Base-by-base conservation (phyloP, 2,329 filamentous ascomycete genomes). In the Fusarium metavorans region DNA sequence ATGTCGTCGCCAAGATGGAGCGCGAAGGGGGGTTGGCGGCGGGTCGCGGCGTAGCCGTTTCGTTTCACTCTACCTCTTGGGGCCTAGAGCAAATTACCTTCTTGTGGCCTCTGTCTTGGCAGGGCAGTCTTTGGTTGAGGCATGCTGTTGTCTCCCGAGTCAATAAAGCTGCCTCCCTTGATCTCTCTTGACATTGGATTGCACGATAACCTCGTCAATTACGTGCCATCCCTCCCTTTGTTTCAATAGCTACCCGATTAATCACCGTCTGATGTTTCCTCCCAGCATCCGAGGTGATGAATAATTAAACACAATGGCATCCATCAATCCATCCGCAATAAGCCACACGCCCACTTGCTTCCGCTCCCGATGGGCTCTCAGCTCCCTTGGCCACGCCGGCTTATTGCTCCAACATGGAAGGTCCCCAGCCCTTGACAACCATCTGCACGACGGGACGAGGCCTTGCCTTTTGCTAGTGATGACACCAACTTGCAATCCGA, bases 41-140 rank as follows among this genome's bases (percentile, higher is more conserved):
- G 69, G 62, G 66, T 70, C 60, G 54, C 59, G 70, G 63, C 70
- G 72, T 69, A 68, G 58, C 74, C 76, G 76, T 77, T 78, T 78
- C 66, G 76, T 78, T 78, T 78, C 75, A 73, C 66, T 66, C 66
- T 57, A 67, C 71, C 69, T 58, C 56, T 76, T 75, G 32, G 14
- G 71, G 76, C 52, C 62, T 71, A 76, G 66, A 70, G 67, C 68
- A 78, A 75, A 78, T 78, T 78, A 52, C 73, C 25, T 43, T 62
- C 68, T 74, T 71, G 66, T 11, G 74, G 59, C 54, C 66, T 57
- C 37, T 65, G 64, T 61, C 70, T 62, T 66, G 52, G 64, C 71
- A 72, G 57, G 72, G 70, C 69, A 57, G 61, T 64, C 60, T 59
- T 58, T 61, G 67, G 45, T 43, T 30, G 45, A 37, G 60, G 27